Conservation (phyloP, 257 asterid species). For the Linaria vulgaris region DNA sequence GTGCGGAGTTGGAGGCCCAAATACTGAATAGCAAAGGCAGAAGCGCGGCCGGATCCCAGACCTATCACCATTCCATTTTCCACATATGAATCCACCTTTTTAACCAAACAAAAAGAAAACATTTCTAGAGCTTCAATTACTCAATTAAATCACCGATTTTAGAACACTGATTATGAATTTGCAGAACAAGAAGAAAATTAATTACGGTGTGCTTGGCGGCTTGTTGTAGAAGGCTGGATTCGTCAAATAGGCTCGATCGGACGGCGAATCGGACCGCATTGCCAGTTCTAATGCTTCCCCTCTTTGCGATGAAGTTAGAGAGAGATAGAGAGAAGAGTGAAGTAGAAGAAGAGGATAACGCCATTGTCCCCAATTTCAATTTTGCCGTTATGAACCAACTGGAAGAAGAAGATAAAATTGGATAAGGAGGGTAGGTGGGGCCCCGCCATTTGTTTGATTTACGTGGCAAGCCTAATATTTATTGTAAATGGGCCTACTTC, state of each 20-base stretch:
- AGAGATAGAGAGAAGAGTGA: conserved; percentile 31
- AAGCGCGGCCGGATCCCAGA: conserved; percentile 72
- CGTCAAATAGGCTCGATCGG: conserved; percentile 43
- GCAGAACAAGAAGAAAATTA: conserved; percentile 14
- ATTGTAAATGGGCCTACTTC: too few species aligned
- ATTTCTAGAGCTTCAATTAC: not conserved
- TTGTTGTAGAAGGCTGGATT: conserved; percentile 45
- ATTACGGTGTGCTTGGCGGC: conserved; percentile 67
- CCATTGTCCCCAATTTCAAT: conserved; percentile 26
- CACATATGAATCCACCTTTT: conserved; percentile 69
- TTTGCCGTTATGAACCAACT: too few species aligned
- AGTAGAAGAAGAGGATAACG: conserved; percentile 40
- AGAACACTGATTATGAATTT: too few species aligned
- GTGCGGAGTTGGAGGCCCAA: conserved; percentile 66
- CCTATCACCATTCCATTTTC: conserved; percentile 77
- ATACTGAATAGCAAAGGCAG: conserved; percentile 63
- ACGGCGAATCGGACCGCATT: conserved; percentile 24
- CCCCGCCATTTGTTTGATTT: too few species aligned
- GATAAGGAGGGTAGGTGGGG: too few species aligned
- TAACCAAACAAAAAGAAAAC: conserved; percentile 14
- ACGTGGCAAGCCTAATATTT: too few species aligned
- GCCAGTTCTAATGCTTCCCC: not conserved
- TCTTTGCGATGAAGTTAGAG: conserved; percentile 19
- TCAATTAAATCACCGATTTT: too few species aligned
- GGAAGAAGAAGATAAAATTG: too few species aligned